Conservation (phyloP, 2,329 filamentous ascomycete species). For the Exutisphaerella laricina region DNA sequence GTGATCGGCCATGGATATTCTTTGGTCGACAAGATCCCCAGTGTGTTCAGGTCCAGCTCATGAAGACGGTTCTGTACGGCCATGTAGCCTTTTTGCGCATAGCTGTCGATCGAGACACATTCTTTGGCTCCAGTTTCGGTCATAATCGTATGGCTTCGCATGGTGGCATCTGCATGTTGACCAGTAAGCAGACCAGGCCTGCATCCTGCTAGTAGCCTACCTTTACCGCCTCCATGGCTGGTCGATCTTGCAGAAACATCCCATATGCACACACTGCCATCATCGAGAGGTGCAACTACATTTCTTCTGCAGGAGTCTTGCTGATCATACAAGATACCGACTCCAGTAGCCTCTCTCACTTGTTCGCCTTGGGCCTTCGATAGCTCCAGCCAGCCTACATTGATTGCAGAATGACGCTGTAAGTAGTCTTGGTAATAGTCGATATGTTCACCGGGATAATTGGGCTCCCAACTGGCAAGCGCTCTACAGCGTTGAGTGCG, state of each 20-base stretch:
- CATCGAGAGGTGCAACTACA: constrained; percentile 72
- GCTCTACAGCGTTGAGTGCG: constrained; percentile 44
- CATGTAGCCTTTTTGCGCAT: constrained; percentile 65
- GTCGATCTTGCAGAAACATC: constrained; percentile 43
- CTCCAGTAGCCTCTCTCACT: constrained; percentile 63
- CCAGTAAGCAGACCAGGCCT: constrained; percentile 60
- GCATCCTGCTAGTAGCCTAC: constrained; percentile 62
- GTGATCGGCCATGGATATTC: constrained; percentile 78
- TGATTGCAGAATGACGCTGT: constrained; percentile 69
- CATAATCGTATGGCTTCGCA: constrained; percentile 50
- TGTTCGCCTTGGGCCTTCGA: constrained; percentile 44
- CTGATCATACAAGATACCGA: constrained; percentile 58
- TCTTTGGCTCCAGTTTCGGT: constrained; percentile 70
- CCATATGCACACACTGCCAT: constrained; percentile 86
- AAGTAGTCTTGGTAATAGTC: constrained; percentile 90
- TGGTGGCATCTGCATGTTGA: constrained; percentile 45
- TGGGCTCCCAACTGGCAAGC: constrained; percentile 77
- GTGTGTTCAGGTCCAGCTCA: constrained; percentile 72
- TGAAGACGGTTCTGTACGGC: constrained; percentile 71
- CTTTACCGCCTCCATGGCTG: constrained; percentile 30
- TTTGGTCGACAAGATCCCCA: constrained; percentile 63
- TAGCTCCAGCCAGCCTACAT: constrained; percentile 69
- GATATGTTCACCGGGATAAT: constrained; percentile 63
- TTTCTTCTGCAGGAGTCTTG: constrained; percentile 51
- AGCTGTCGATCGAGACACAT: constrained; percentile 72